These are phyloP conservation scores for Pontederia paniculata DNA, from an alignment of 176 grass and related monocot species.

Conservation along the genomic window DNA sequence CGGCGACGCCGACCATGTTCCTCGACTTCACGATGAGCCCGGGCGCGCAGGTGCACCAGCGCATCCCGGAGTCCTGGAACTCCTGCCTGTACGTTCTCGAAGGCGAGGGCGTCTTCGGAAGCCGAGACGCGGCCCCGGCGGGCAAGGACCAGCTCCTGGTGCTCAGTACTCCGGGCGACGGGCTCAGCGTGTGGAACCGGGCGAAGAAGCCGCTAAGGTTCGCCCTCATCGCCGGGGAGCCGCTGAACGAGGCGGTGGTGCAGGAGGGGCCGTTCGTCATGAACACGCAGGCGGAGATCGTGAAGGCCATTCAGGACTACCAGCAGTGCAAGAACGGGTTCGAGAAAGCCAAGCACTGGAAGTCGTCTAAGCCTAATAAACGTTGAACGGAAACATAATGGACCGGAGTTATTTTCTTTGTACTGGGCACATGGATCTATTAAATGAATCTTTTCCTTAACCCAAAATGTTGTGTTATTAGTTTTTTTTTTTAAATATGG, in stretches of 20 bases:
- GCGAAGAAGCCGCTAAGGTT: slow-evolving; percentile 38
- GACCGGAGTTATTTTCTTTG: too few species aligned
- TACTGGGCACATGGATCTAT: too few species aligned
- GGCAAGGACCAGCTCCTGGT: slow-evolving; percentile 53
- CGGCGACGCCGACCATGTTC: slow-evolving; percentile 62
- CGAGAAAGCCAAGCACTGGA: slow-evolving; percentile 32
- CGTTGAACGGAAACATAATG: too few species aligned
- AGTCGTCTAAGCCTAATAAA: background rate
- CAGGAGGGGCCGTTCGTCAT: slow-evolving; percentile 77
- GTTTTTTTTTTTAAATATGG: too few species aligned
- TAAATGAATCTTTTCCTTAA: too few species aligned
- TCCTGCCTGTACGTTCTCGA: slow-evolving; percentile 76
- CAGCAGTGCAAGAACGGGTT: slow-evolving; percentile 55
- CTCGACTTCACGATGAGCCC: slow-evolving; percentile 73
- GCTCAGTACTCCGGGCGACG: slow-evolving; percentile 47
- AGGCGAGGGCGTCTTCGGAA: slow-evolving; percentile 66
- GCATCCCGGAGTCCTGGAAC: slow-evolving; percentile 57
- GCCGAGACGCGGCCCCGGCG: background rate
- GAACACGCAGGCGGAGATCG: slow-evolving; percentile 64
- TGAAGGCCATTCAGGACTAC: slow-evolving; percentile 69
- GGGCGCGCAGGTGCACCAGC: slow-evolving; percentile 51
- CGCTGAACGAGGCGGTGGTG: slow-evolving; percentile 47
- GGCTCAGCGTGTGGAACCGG: slow-evolving; percentile 66
- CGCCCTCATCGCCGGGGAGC: slow-evolving; percentile 50
- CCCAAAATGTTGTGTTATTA: too few species aligned